Evolutionary conservation across 352 stramenopile genomes (phyloP), one percentile per base, ranked within the genome.

Genomic region (Pythium insidiosum): DNA sequence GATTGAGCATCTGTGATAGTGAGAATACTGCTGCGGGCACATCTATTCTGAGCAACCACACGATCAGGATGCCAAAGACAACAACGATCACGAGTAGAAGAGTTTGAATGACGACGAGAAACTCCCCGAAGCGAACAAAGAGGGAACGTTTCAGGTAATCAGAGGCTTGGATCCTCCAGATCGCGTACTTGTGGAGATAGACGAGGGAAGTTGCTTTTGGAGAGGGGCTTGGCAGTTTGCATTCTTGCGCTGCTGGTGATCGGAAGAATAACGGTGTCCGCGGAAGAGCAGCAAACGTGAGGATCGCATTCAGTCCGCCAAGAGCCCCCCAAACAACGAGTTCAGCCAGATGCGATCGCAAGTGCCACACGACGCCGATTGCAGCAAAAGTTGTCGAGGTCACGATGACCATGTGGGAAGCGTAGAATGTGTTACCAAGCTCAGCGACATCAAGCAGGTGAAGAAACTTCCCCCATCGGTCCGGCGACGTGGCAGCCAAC

Each of bases 351-450:
- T 61, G 59, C 13, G 9, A 9, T 9, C 9, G 9, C 9, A 33
- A 9, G 28, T 9, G 9, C 9, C 9, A 13, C 28, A 83, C 45
- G 48, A 84, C 29, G 18, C 61, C 20, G 21, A 84, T 47, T 3
- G 65, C 78, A 4, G 67, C 35, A 33, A 63, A 50, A 3, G 72
- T 79, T 15, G 65, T 46, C 37, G 77, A 36, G 15, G 69, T 75
- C 20, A 74, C 68, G 48, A 61, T 31, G 9, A 56, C 71, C 40
- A 84, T 61, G 28, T 67, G 65, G 46, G 69, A 73, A 7, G 71
- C 68, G 55, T 82, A 84, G 69, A 82, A 84, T 43, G 74, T 76
- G 57, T 87, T 87, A 34, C 65, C 65, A 55, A 68, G n/a, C n/a
- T n/a, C n/a, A n/a, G n/a, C n/a, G n/a, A n/a, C n/a, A n/a, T n/a